Percentiles rank a stretch among this genome's conserved stretches.
Evolutionary conservation across 192 early-diverging fungal species (phyloP).

Genomic region (Hyaloraphidium curvatum): DNA sequence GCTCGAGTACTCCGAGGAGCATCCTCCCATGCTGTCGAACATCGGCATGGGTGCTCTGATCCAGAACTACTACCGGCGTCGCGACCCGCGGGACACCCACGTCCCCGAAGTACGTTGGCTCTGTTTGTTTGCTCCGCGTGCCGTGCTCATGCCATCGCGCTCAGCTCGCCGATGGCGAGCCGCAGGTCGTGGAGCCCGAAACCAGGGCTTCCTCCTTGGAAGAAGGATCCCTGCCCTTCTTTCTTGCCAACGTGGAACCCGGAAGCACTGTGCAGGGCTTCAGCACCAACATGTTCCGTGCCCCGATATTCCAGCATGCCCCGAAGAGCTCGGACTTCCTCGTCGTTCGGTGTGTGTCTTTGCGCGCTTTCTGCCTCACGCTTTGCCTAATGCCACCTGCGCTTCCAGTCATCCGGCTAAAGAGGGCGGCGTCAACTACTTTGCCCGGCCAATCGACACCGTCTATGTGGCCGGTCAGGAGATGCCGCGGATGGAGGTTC

Average conservation of each 20-base stretch:
- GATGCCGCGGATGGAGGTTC: slow-evolving; percentile 82
- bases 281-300: slow-evolving; percentile 85
- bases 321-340: slow-evolving; percentile 59
- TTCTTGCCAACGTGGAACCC: slow-evolving; percentile 81
- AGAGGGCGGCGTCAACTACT: slow-evolving; percentile 68
- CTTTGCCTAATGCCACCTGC: slow-evolving; percentile 15
- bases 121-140: too few species aligned
- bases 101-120: slow-evolving; percentile 40
- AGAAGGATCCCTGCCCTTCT: slow-evolving; percentile 79
- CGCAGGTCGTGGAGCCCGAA: slow-evolving; percentile 69
- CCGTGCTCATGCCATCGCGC: background rate
- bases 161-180: slow-evolving; percentile 57
- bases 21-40: slow-evolving; percentile 78
- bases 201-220: too few species aligned
- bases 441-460: slow-evolving; percentile 58
- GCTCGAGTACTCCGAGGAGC: slow-evolving; percentile 91
- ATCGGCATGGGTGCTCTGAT: slow-evolving; percentile 86
- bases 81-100: slow-evolving; percentile 51
- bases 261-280: slow-evolving; percentile 70
- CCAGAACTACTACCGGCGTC: slow-evolving; percentile 90
- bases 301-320: slow-evolving; percentile 71
- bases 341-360: slow-evolving; percentile 37
- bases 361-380: background rate
- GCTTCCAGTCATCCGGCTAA: too few species aligned
- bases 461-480: slow-evolving; percentile 79